phyloP scores from a whole-genome alignment of 2,329 filamentous ascomycete species.

The Neofusicoccum laricinum region DNA sequence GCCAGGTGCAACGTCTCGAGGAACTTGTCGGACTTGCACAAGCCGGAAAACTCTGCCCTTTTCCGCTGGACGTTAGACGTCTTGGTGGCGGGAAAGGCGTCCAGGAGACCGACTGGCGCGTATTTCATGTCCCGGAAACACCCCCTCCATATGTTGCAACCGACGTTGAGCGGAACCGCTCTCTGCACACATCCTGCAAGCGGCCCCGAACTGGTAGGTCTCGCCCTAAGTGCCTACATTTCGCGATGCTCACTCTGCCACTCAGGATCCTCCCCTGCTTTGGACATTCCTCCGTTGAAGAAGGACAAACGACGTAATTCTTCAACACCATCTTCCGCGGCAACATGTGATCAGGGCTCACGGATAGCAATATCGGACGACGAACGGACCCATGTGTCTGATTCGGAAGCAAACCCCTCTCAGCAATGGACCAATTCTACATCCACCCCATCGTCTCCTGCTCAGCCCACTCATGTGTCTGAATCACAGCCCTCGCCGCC shows the following conservation, averaged over 20 bases:
- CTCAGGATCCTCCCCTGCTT: not conserved
- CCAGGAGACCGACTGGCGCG: not conserved
- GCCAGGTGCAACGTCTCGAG: not conserved
- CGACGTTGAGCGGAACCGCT: not conserved
- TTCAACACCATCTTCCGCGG: too few relatives aligned
- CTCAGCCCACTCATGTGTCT: too few relatives aligned
- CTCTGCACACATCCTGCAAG: not conserved
- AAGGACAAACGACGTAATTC: not conserved
- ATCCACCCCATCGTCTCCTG: too few relatives aligned
- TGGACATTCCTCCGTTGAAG: not conserved
- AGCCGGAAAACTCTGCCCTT: not conserved
- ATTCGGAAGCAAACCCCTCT: too few relatives aligned
- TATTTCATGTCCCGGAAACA: not conserved
- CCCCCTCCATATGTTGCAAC: not conserved
- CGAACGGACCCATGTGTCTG: too few relatives aligned
- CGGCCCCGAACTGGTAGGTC: not conserved
- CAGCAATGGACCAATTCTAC: too few relatives aligned
- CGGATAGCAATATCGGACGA: not conserved
- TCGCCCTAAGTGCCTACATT: not conserved
- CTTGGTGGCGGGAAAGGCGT: not conserved
- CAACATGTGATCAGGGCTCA: not conserved
- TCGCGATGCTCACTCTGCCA: not conserved
- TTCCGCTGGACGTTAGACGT: not conserved
- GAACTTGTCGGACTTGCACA: not conserved
- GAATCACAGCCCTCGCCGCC: too few relatives aligned